phyloP scores from a whole-genome alignment of 108 stramenopile species.

The Craspedostauros australis region DNA sequence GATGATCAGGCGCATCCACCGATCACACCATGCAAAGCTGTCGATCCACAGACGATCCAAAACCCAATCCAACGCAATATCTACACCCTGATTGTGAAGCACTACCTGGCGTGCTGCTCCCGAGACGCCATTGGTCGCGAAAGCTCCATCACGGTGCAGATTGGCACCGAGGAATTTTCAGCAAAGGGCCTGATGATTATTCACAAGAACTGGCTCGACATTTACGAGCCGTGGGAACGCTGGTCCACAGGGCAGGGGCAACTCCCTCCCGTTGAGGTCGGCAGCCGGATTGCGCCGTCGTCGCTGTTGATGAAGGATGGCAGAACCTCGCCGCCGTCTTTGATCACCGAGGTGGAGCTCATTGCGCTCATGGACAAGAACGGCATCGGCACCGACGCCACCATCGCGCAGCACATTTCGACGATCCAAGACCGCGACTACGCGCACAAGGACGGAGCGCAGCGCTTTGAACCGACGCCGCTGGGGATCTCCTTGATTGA shows the following conservation, averaged over 20 bases:
- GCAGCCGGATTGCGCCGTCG: slow-evolving; percentile 63
- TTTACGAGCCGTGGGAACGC: slow-evolving; percentile 86
- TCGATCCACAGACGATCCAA: slow-evolving; percentile 68
- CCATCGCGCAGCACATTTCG: slow-evolving; percentile 83
- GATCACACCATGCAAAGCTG: slow-evolving; percentile 95
- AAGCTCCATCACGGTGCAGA: slow-evolving; percentile 73
- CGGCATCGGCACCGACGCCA: slow-evolving; percentile 94
- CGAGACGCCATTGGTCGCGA: slow-evolving; percentile 89
- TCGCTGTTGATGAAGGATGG: slow-evolving; percentile 75
- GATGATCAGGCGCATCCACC: slow-evolving; percentile 99
- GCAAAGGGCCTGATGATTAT: slow-evolving; percentile 85
- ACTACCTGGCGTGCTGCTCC: slow-evolving; percentile 98
- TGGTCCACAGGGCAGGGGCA: slow-evolving; percentile 87
- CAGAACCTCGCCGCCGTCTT: slow-evolving; percentile 60
- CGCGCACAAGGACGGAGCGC: slow-evolving; percentile 66
- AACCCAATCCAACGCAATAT: slow-evolving; percentile 68
- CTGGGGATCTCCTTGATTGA: slow-evolving; percentile 89
- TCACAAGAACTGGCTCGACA: slow-evolving; percentile 86
- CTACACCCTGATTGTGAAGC: slow-evolving; percentile 89
- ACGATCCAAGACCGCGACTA: slow-evolving; percentile 83
- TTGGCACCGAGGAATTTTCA: slow-evolving; percentile 84
- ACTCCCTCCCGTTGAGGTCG: slow-evolving; percentile 58
- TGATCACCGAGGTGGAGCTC: slow-evolving; percentile 70
- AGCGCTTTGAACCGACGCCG: slow-evolving; percentile 76
- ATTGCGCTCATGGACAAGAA: slow-evolving; percentile 83